phyloP scores from a whole-genome alignment of 2,329 filamentous ascomycete genomes.

The Septoria linicola region DNA sequence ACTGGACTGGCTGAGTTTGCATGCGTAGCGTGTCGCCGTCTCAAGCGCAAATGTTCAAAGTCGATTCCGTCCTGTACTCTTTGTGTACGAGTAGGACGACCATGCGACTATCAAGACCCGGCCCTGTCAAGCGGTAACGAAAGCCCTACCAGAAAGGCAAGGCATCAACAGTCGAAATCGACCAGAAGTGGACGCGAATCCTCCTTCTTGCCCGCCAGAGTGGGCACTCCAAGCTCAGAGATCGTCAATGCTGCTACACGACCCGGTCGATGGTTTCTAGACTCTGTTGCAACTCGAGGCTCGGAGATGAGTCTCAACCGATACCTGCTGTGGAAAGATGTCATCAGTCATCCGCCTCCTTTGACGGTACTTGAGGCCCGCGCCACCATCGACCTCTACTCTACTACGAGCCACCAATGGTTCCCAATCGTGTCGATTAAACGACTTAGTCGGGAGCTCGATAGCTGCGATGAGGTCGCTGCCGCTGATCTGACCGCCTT shows the following conservation, averaged over 20 bases:
- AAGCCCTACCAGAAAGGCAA: conserved; percentile 2
- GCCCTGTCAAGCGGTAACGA: neutral
- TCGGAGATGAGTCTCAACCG: conserved; percentile 1
- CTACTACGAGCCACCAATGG: conserved; percentile 19
- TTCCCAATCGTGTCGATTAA: conserved; percentile 12
- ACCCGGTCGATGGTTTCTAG: conserved; percentile 18
- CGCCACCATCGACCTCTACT: conserved; percentile 9
- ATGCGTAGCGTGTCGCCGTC: conserved; percentile 21
- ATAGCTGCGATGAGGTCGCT: conserved; percentile 1
- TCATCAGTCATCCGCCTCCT: neutral
- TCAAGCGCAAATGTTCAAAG: conserved; percentile 26
- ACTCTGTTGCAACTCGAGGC: conserved; percentile 21
- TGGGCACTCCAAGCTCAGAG: neutral
- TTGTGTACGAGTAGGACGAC: conserved; percentile 21
- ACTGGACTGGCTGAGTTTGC: conserved; percentile 10
- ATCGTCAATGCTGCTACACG: conserved; percentile 1
- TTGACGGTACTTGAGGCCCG: conserved; percentile 7
- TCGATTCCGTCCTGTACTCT: conserved; percentile 18
- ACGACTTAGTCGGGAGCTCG: conserved; percentile 2
- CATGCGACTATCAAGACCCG: conserved; percentile 20
- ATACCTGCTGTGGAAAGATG: conserved; percentile 15
- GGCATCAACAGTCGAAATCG: too few relatives aligned
- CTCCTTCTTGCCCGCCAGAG: neutral
- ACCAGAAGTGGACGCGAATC: neutral
- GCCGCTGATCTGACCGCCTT: conserved; percentile 13